A percentile compares a stretch with the other conserved stretches of the same genome.
Evolutionary conservation across 768 basidiomycete species (phyloP).

Genomic region (Boletus vinaceobasis): DNA sequence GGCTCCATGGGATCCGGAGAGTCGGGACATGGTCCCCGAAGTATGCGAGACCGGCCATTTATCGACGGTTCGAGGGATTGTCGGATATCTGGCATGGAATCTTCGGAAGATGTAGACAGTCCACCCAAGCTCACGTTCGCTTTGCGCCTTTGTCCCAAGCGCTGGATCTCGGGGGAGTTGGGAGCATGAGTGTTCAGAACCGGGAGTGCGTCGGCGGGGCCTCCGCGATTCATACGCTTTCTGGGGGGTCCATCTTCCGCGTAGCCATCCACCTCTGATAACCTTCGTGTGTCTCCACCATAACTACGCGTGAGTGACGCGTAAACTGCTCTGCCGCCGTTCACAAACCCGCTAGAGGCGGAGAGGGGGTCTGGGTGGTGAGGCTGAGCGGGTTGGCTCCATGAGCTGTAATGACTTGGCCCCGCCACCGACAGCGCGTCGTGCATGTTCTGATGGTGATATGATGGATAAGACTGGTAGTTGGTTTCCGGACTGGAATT

Average conservation of each 20-base stretch:
- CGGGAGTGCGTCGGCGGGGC: slow-evolving; percentile 33
- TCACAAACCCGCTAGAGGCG: slow-evolving; percentile 56
- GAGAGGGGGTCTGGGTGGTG: slow-evolving; percentile 51
- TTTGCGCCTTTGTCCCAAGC: slow-evolving; percentile 48
- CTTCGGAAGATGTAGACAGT: slow-evolving; percentile 64
- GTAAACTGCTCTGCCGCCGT: slow-evolving; percentile 40
- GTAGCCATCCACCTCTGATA: slow-evolving; percentile 37
- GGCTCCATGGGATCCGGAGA: slow-evolving; percentile 30
- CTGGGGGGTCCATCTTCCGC: slow-evolving; percentile 63
- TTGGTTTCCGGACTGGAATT: slow-evolving; percentile 59
- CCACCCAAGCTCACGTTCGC: slow-evolving; percentile 36
- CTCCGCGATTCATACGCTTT: slow-evolving; percentile 63
- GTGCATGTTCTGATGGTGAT: slow-evolving; percentile 34
- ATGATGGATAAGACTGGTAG: slow-evolving; percentile 39
- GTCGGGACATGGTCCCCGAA: slow-evolving; percentile 43
- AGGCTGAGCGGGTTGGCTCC: slow-evolving; percentile 35
- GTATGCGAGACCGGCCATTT: slow-evolving; percentile 44
- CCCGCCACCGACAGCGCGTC: slow-evolving; percentile 45
- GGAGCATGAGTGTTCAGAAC: slow-evolving; percentile 29
- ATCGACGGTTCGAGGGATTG: slow-evolving; percentile 42
- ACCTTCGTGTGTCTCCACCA: slow-evolving; percentile 36
- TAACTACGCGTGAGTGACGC: slow-evolving; percentile 50
- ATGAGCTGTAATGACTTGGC: slow-evolving; percentile 35
- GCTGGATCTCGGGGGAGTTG: slow-evolving; percentile 58
- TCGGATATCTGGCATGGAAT: slow-evolving; percentile 53